Evolutionary conservation across 2,329 filamentous ascomycete genomes (phyloP), one percentile per base, ranked within the genome.

Genomic region (Monilinia laxa): DNA sequence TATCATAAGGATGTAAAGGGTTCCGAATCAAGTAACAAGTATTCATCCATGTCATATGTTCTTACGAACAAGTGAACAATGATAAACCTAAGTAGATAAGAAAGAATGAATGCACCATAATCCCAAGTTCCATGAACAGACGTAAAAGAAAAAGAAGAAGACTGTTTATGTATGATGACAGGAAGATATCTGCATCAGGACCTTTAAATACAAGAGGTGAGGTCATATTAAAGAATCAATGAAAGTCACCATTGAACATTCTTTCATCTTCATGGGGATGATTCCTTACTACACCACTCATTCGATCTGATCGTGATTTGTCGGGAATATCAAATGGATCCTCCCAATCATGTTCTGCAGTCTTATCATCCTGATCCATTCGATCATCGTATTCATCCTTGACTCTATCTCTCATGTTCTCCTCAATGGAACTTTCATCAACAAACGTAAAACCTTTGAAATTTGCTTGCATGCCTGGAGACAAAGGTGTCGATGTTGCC

Each of bases 391-490:
- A 81, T 58, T 85, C 82, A 62, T 83, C 80, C 78, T 68, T 80
- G 75, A 65, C 67, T 62, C 81, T 80, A 68, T 82, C 82, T 66
- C 80, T 79, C 87, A 92, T 93, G 71, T 95, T 89, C 70, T 94
- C 92, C 63, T 98, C 93, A 66, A 99, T 88, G 2, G 92, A 91
- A 75, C 92, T 97, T 80, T 98, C 94, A 74, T 98, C 95, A n/a
- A 98, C 95, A 77, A 96, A 99, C 0, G 95, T 99, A 79, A 99
- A 99, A 45, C 95, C 95, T 75, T 95, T 92, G 82, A 99, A 99
- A 76, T 98, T 97, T 70, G 94, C 95, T 79, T 99, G 95, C 80
- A 97, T 93, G 2, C 92, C 96, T 0, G 95, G 95, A 18, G 93
- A 97, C 31, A 99, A 82, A 0, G 95, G 95, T 0, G 95, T 99